Evolutionary conservation across 2,329 filamentous ascomycete species (phyloP).

Genomic region (Beauveria rudraprayagi): DNA sequence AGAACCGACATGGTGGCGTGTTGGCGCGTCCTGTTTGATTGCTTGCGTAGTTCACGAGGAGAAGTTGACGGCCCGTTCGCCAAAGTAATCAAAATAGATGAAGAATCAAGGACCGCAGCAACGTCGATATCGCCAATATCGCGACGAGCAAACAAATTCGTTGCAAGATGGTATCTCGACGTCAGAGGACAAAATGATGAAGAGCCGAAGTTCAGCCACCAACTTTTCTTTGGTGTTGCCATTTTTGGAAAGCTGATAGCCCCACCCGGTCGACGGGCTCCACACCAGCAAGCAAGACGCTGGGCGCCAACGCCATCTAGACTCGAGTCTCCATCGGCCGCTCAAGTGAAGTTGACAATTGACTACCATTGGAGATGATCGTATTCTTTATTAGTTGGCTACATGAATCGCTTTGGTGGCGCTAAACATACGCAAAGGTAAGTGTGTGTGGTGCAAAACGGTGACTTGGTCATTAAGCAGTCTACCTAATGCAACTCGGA

Average conservation of each 20-base stretch:
- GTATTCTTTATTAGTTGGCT: neutral
- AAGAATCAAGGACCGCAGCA: neutral
- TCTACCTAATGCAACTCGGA: neutral
- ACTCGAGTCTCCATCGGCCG: neutral
- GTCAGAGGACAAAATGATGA: neutral
- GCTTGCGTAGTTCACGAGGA: neutral
- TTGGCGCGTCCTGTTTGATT: neutral
- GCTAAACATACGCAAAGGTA: no score
- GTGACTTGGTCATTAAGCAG: slow-evolving; percentile 5
- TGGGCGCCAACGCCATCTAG: neutral
- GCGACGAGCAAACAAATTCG: neutral
- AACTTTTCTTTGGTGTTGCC: neutral
- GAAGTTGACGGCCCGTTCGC: no score
- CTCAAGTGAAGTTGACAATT: neutral
- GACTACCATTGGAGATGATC: neutral
- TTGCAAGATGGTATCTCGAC: neutral
- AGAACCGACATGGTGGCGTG: slow-evolving; percentile 72
- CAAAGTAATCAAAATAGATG: neutral
- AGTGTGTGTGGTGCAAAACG: neutral
- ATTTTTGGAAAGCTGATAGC: neutral
- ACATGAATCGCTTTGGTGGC: no score
- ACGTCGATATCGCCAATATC: neutral
- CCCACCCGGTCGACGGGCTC: neutral
- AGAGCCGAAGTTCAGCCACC: neutral
- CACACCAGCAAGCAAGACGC: neutral